Evolutionary conservation across 352 stramenopile genomes (phyloP).

Genomic region (Phytopythium boreale): DNA sequence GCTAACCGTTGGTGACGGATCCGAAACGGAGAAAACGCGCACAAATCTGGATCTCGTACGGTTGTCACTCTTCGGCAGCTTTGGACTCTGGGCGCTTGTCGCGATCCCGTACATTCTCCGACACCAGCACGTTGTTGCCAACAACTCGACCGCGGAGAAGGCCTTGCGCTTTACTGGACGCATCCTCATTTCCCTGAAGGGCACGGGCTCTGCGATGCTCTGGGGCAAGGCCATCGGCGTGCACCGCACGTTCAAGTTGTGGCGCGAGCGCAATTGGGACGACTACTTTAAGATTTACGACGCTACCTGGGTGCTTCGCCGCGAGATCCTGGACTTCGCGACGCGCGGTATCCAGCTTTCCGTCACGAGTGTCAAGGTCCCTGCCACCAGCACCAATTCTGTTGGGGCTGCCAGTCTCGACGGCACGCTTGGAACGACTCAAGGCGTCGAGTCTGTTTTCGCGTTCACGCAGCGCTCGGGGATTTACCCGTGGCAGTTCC

Average conservation of each 20-base stretch:
- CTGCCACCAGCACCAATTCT: slow-evolving; percentile 24
- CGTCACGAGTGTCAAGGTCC: slow-evolving; percentile 31
- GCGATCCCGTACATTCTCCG: slow-evolving; percentile 68
- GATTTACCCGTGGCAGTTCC: slow-evolving; percentile 65
- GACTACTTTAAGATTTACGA: slow-evolving; percentile 86
- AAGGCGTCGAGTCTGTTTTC: slow-evolving; percentile 50
- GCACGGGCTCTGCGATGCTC: slow-evolving; percentile 56
- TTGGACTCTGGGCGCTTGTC: slow-evolving; percentile 65
- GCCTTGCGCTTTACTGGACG: slow-evolving; percentile 62
- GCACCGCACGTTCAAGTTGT: slow-evolving; percentile 63
- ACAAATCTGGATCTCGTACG: slow-evolving; percentile 81
- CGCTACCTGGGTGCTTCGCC: slow-evolving; percentile 77
- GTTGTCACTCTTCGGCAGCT: slow-evolving; percentile 72
- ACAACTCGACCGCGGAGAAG: slow-evolving; percentile 59
- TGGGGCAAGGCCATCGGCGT: slow-evolving; percentile 70
- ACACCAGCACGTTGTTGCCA: slow-evolving; percentile 42
- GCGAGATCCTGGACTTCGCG: slow-evolving; percentile 82
- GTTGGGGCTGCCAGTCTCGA: background rate
- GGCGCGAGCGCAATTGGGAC: slow-evolving; percentile 80
- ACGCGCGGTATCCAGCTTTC: slow-evolving; percentile 75
- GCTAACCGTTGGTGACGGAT: slow-evolving; percentile 33
- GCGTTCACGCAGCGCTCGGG: slow-evolving; percentile 61
- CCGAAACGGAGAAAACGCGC: slow-evolving; percentile 31
- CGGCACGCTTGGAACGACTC: slow-evolving; percentile 4
- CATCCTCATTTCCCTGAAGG: slow-evolving; percentile 63